Percentiles rank a stretch among this genome's conserved stretches.
Conservation (phyloP, 2,329 filamentous ascomycete species). For the Trichoderma sp. region DNA sequence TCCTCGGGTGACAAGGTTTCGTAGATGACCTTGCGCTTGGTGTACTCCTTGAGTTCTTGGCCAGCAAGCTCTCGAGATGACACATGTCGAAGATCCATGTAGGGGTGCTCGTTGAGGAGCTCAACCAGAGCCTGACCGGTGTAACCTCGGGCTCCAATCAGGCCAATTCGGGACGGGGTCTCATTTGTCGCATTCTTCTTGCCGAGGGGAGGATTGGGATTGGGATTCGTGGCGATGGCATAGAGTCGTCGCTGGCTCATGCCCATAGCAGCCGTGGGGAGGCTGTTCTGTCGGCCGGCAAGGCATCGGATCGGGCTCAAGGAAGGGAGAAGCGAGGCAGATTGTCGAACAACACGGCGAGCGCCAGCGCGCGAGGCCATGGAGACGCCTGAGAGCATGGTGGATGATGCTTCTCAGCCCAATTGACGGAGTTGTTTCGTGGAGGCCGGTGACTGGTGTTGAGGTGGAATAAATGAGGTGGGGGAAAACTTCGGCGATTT, state of each 20-base stretch:
- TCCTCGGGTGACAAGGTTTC: constrained; percentile 88
- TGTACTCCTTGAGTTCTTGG: constrained; percentile 84
- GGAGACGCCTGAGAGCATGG: not conserved
- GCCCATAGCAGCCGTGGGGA: not conserved
- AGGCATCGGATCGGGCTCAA: not conserved
- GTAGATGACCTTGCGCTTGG: constrained; percentile 88
- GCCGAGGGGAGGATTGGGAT: constrained; percentile 78
- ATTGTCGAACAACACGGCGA: not conserved
- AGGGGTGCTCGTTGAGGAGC: constrained; percentile 82
- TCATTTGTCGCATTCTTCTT: constrained; percentile 85
- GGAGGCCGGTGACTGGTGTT: not conserved
- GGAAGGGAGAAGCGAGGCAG: not conserved
- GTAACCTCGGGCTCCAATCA: constrained; percentile 91
- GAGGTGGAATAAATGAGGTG: not conserved
- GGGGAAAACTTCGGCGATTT: not conserved
- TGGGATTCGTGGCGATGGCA: constrained; percentile 4
- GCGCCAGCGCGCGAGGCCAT: not conserved
- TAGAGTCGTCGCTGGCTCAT: not conserved
- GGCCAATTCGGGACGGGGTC: constrained; percentile 74
- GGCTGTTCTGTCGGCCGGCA: not conserved
- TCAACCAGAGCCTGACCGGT: constrained; percentile 89
- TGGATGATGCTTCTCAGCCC: not conserved
- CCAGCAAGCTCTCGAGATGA: constrained; percentile 91
- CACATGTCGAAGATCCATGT: constrained; percentile 87
- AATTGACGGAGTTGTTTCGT: not conserved